Evolutionary conservation across 345 rosid genomes (phyloP).

Genomic region (Eucalyptus caleyi): DNA sequence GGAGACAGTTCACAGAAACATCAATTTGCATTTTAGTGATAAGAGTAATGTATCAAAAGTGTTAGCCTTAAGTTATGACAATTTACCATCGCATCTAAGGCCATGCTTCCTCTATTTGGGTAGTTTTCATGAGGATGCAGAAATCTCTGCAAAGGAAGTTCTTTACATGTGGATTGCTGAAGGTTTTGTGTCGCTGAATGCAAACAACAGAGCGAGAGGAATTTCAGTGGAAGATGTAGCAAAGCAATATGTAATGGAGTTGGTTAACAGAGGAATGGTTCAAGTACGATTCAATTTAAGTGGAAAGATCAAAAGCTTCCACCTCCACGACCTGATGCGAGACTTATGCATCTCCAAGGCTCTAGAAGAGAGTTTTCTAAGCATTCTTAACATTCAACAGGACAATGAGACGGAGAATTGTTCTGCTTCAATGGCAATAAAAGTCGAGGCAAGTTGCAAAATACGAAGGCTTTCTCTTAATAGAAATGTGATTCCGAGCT

Average conservation of each 20-base stretch:
- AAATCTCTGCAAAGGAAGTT: slow-evolving; percentile 9
- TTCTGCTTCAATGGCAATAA: too few relatives aligned
- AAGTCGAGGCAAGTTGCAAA: too few relatives aligned
- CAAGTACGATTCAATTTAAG: accelerated
- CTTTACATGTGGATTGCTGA: slow-evolving; percentile 31
- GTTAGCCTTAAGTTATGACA: slow-evolving; percentile 13
- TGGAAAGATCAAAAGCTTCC: too few relatives aligned
- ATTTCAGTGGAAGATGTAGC: too few relatives aligned
- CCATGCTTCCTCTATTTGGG: slow-evolving; percentile 21
- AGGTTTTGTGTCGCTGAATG: slow-evolving; percentile 5
- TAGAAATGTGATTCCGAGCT: too few relatives aligned
- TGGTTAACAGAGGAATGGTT: too few relatives aligned
- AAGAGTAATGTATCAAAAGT: neutral
- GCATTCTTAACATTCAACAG: too few relatives aligned
- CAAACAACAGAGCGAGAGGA: neutral
- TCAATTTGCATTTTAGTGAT: neutral
- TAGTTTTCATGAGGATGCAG: slow-evolving; percentile 9
- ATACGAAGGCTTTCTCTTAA: too few relatives aligned
- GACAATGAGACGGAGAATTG: too few relatives aligned
- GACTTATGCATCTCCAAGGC: too few relatives aligned
- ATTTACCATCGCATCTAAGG: slow-evolving; percentile 10
- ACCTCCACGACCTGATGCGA: accelerated
- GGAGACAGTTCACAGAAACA: neutral
- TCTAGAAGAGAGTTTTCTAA: accelerated
- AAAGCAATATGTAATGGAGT: accelerated